Conservation (phyloP, 1,284 basidiomycete genomes). For the Cryptococcus maquisensis region DNA sequence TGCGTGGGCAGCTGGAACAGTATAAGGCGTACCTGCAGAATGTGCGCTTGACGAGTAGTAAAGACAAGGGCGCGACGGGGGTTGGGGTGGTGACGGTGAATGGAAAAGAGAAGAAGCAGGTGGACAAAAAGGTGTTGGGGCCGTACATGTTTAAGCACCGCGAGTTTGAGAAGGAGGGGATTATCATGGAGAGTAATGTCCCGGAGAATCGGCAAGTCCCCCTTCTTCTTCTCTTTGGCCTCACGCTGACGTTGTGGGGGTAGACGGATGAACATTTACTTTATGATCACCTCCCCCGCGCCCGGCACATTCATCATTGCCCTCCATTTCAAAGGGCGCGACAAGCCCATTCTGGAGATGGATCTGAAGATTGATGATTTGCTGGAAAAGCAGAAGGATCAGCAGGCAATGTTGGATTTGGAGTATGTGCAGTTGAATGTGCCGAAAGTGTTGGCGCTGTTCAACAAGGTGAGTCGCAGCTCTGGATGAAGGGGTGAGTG, state of each 20-base stretch:
- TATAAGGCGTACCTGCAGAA: conserved; percentile 99
- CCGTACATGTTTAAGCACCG: conserved; percentile 97
- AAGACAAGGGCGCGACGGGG: conserved; percentile 69
- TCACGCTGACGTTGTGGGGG: background rate
- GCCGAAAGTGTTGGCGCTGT: conserved; percentile 81
- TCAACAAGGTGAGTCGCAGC: conserved; percentile 70
- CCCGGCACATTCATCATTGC: conserved; percentile 99
- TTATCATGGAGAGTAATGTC: conserved; percentile 97
- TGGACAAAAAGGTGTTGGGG: conserved; percentile 79
- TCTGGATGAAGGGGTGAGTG: background rate
- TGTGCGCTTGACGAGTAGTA: conserved; percentile 70
- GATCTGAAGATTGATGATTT: conserved; percentile 99
- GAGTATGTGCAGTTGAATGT: conserved; percentile 98
- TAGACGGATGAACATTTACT: conserved; percentile 95
- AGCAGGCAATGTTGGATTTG: conserved; percentile 88
- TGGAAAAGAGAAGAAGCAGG: conserved; percentile 92
- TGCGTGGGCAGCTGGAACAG: conserved; percentile 93
- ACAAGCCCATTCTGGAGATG: conserved; percentile 99
- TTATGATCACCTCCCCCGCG: conserved; percentile 95
- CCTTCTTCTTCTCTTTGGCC: background rate
- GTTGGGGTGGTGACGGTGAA: conserved; percentile 94
- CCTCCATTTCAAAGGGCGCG: conserved; percentile 96
- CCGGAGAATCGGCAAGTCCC: conserved; percentile 84
- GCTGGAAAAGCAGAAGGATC: conserved; percentile 99
- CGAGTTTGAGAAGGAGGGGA: conserved; percentile 98